Conservation (phyloP, 192 early-diverging fungal species). For the Backusella sp. region DNA sequence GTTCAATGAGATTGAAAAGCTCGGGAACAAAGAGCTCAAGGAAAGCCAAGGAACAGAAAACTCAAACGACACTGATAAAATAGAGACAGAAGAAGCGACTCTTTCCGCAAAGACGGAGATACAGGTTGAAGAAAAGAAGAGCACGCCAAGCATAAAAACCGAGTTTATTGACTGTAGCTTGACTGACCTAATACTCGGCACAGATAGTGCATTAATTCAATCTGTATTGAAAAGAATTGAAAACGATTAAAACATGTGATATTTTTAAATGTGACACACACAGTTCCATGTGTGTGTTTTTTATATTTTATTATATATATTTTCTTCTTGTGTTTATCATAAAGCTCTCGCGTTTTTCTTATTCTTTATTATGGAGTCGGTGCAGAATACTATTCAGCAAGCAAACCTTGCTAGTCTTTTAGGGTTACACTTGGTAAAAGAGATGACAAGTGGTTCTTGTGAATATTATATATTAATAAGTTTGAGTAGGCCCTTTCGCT, state of each 20-base stretch:
- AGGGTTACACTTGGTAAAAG: slow-evolving; percentile 32
- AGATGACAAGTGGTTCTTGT: neutral
- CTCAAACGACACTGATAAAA: neutral
- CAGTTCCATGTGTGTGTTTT: neutral
- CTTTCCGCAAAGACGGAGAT: neutral
- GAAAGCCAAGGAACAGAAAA: neutral
- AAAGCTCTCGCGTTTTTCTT: neutral
- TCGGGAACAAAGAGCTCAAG: neutral
- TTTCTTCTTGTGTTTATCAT: neutral
- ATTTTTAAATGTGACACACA: neutral
- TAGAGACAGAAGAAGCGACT: neutral
- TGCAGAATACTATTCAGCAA: slow-evolving; percentile 30
- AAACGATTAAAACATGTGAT: neutral
- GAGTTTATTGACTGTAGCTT: neutral
- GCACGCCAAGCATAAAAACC: neutral
- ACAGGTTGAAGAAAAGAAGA: neutral
- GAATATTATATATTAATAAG: neutral
- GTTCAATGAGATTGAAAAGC: neutral
- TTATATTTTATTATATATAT: neutral
- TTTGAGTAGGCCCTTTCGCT: slow-evolving; percentile 42
- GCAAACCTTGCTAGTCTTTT: slow-evolving; percentile 28
- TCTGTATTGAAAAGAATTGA: neutral
- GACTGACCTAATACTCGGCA: neutral
- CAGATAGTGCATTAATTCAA: slow-evolving; percentile 1
- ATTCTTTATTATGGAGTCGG: slow-evolving; percentile 21